Evolutionary conservation across 371 early-diverging fungal species (phyloP).

Genomic region (Encephalitozoon romaleae): DNA sequence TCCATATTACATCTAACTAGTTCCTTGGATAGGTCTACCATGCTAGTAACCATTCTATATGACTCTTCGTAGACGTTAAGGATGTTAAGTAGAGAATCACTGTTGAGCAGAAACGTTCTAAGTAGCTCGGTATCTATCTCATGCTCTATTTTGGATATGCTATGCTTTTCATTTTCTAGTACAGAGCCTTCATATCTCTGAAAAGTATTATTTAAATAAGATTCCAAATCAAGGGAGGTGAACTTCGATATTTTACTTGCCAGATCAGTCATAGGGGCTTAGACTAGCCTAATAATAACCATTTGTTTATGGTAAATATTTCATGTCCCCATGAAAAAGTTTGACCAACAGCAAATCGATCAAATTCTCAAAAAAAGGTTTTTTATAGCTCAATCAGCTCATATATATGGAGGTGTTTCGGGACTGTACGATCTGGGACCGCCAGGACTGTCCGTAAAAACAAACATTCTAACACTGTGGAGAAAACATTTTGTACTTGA

Average conservation of each 20-base stretch:
- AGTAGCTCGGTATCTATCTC: constrained; percentile 29
- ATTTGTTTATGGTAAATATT: not conserved
- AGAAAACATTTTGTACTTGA: constrained; percentile 89
- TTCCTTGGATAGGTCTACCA: not conserved
- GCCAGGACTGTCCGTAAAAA: constrained; percentile 80
- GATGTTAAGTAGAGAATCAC: constrained; percentile 5
- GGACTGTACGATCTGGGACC: constrained; percentile 79
- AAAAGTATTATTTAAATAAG: constrained; percentile 2
- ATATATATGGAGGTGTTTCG: constrained; percentile 28
- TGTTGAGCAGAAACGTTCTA: constrained; percentile 7
- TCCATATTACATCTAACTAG: not conserved
- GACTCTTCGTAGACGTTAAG: constrained; percentile 17
- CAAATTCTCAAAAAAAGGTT: constrained; percentile 28
- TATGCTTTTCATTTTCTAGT: constrained; percentile 12
- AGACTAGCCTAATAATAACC: not conserved
- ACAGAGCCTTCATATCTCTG: constrained; percentile 12
- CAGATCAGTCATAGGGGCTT: not conserved
- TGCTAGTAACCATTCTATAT: not conserved
- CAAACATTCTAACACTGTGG: constrained; percentile 82
- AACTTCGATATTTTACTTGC: constrained; percentile 15
- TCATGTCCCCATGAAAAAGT: not conserved
- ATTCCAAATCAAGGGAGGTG: not conserved
- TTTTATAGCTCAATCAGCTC: constrained; percentile 24
- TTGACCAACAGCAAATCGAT: constrained; percentile 8
- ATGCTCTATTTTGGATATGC: not conserved